Base-by-base conservation (phyloP, 257 asterid genomes). In the Misopates orontium region DNA sequence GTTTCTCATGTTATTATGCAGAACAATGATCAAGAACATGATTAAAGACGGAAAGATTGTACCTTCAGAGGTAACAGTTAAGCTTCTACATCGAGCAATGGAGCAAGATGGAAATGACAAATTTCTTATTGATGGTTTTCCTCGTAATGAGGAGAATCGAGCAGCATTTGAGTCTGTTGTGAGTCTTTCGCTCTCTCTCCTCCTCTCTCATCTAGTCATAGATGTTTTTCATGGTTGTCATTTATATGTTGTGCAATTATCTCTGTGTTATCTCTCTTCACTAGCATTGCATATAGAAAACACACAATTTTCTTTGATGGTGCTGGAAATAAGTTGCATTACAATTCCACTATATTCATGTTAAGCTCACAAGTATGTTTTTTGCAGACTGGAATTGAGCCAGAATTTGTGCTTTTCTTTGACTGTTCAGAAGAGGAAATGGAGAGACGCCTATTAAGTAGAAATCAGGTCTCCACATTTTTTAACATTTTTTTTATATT, bases 111-210 rank as follows among this genome's bases (percentile, higher is more conserved):
- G 76, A 62, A 83, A 71, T 11, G 78, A 81, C 81, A 86, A 81
- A 61, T 81, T 86, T 66, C 94, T 83, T 23, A 83, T 86, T 28
- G 87, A 86, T 42, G 90, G 94, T 49, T 83, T 85, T 72, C 94
- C 94, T 48, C 87, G 88, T 36, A 81, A 79, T 66, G 84, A 81
- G 74, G 94, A 86, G 83, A 86, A 86, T 69, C 86, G 87, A 52
- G 78, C 71, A 16, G 84, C 85, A 59, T 83, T 83, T 62, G 89
- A 85, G 73, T 77, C 78, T 55, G 78, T 83, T 0, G 89, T 83
- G 64, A 53, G 82, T 23, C 60, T 36, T 55, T 25, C 14, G 53
- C 50, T 55, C 45, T 17, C 23, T 21, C 66, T 16, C 67, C n/a
- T n/a, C n/a, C n/a, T n/a, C n/a, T n/a, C n/a, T n/a, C n/a, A n/a